Evolutionary conservation across 2,329 filamentous ascomycete genomes (phyloP), one percentile per base, ranked within the genome.

Genomic region (Stachybotrys chlorohalonatus): DNA sequence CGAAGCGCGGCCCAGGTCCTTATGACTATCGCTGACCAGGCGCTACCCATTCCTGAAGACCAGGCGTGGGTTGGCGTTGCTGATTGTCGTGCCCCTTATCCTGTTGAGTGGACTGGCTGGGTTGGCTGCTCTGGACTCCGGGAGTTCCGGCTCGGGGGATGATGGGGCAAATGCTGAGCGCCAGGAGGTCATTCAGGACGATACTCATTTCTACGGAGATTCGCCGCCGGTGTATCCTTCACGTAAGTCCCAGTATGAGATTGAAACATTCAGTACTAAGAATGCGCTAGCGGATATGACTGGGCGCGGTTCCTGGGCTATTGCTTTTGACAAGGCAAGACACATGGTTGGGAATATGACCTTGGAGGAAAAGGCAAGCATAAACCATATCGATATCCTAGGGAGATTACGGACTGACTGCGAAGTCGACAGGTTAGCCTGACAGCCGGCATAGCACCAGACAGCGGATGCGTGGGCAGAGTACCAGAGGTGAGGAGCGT

Each of bases 311-410:
- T 55, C 55, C 24, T 88, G 85, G 85, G 71, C 73, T 7, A 70
- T 73, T 31, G 82, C 84, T 47, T 87, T 86, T 61, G 68, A 69
- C 47, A 81, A 79, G 57, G 84, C 85, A 1, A 72, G 76, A 39
- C 64, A 69, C 1, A 67, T 88, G 3, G 84, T 87, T 9, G 69
- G 70, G 31, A 76, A 80, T 51, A 81, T 88, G 79, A 87, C 84
- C 0, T 66, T 87, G 1, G 83, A 84, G 11, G 85, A 87, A 63
- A 87, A 84, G 64, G 82, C 71, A 42, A 78, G 78, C 55, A 65
- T 77, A 42, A 13, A 9, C 36, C 36, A 42, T 5, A 9, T 24
- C 24, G 24, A 24, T 24, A 24, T 24, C 24, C 24, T 24, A 24
- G 24, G 2, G 24, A 24, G 24, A 24, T 24, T 24, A 24, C 4